Percentiles rank a stretch among this genome's conserved stretches.
Evolutionary conservation across 2,329 filamentous ascomycete genomes (phyloP).

Genomic region (Fusarium sp.): DNA sequence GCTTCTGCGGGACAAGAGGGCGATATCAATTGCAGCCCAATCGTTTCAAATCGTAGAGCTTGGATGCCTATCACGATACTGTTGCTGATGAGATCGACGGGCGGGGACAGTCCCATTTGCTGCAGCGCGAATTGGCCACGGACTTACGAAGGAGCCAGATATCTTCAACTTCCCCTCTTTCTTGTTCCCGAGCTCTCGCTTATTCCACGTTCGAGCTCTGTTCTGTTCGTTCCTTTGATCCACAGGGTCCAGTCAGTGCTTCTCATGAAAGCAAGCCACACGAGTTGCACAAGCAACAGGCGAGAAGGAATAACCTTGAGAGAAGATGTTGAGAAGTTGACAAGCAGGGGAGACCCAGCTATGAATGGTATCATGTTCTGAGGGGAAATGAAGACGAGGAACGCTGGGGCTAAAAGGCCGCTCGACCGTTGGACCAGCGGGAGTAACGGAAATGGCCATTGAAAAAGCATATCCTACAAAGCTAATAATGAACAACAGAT

Average conservation of each 20-base stretch:
- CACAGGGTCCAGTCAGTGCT: constrained; percentile 40
- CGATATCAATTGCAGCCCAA: constrained; percentile 2
- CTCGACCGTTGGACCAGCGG: background rate
- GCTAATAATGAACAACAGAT: background rate
- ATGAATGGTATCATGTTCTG: constrained; percentile 9
- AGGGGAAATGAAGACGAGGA: constrained; percentile 9
- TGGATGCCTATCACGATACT: constrained; percentile 16
- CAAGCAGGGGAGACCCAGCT: constrained; percentile 44
- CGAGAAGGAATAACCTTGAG: constrained; percentile 7
- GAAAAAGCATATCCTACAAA: background rate
- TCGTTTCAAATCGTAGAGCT: constrained; percentile 16
- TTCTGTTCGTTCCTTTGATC: constrained; percentile 7
- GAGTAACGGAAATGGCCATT: background rate
- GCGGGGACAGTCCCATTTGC: constrained; percentile 28
- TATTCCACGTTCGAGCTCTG: background rate
- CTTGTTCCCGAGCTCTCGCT: constrained; percentile 9
- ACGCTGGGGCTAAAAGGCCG: background rate
- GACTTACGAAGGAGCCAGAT: constrained; percentile 21
- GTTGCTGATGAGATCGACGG: constrained; percentile 34
- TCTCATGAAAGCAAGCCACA: constrained; percentile 6
- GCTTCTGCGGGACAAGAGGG: background rate
- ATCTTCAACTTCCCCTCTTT: constrained; percentile 3
- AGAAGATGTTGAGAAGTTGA: constrained; percentile 19
- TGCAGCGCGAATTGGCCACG: constrained; percentile 21
- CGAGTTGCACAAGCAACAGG: constrained; percentile 9